A percentile compares a stretch with the other conserved stretches of the same genome.
These are phyloP conservation scores for Chionographis japonica DNA, from an alignment of 106 monocot genomes.

Conservation along the genomic window DNA sequence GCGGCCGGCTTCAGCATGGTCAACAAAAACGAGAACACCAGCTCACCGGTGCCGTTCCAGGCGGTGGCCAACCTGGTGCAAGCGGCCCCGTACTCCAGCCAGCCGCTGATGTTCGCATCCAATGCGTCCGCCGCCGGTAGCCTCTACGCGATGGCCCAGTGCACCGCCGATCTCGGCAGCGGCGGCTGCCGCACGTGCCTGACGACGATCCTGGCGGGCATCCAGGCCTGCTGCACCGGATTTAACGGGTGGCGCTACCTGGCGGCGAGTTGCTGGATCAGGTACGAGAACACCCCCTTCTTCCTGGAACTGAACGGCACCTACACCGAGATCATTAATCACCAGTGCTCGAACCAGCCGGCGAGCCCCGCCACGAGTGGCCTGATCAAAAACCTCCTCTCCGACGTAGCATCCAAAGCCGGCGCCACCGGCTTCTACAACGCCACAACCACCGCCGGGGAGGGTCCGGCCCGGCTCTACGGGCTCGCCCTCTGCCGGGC, in stretches of 20 bases:
- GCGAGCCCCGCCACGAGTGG: not conserved
- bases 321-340: not conserved
- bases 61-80: constrained; percentile 13
- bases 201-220: not conserved
- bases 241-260: constrained; percentile 20
- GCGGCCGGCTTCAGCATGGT: not conserved
- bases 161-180: constrained; percentile 16
- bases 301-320: constrained; percentile 9
- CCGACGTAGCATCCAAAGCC: not conserved
- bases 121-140: not conserved
- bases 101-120: constrained; percentile 10
- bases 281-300: constrained; percentile 30
- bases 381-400: not conserved
- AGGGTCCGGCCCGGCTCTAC: not conserved
- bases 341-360: not conserved
- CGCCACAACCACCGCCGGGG: not conserved
- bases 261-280: constrained; percentile 19
- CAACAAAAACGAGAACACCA: constrained; percentile 5
- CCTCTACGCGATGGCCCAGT: constrained; percentile 27
- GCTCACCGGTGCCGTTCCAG: not conserved
- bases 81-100: not conserved
- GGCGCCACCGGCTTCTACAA: not conserved
- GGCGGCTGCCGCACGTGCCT: constrained; percentile 17
- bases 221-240: constrained; percentile 10
- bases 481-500: not conserved